A percentile compares a stretch with the other conserved stretches of the same genome.
Conservation (phyloP, 1,284 basidiomycete species). For the Farysia itapuensis region DNA sequence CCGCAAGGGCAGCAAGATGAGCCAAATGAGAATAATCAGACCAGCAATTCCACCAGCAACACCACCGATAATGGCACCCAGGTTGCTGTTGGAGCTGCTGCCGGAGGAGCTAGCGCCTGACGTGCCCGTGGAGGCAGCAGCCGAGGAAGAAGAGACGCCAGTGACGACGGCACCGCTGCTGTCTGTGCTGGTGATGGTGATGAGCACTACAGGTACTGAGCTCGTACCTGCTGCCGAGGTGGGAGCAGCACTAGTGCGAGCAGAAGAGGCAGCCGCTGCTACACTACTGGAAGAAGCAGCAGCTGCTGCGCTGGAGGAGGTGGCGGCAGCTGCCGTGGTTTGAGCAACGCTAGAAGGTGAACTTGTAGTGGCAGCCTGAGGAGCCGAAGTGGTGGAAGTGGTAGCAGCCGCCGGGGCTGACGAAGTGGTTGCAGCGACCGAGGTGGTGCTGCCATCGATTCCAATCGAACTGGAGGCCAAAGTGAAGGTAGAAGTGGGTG, state of each 20-base stretch:
- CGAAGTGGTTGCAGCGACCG: neutral
- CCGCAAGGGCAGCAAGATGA: slow-evolving; percentile 42
- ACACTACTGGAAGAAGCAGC: slow-evolving; percentile 4
- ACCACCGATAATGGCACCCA: slow-evolving; percentile 46
- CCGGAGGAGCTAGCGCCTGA: slow-evolving; percentile 1
- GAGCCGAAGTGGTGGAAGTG: neutral
- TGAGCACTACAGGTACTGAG: slow-evolving; percentile 21
- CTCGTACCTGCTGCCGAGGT: slow-evolving; percentile 3
- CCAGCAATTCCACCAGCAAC: slow-evolving; percentile 44
- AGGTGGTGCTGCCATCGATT: too few relatives aligned
- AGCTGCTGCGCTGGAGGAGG: slow-evolving; percentile 5
- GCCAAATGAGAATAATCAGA: slow-evolving; percentile 38
- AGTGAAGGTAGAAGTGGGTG: neutral
- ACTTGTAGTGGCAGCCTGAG: slow-evolving; percentile 11
- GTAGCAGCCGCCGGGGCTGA: neutral
- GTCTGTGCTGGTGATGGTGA: slow-evolving; percentile 22
- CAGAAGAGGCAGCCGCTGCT: slow-evolving; percentile 2
- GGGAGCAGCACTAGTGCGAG: slow-evolving; percentile 3
- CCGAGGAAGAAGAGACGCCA: slow-evolving; percentile 4
- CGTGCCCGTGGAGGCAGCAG: slow-evolving; percentile 7
- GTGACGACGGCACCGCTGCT: slow-evolving; percentile 18
- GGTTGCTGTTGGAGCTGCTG: slow-evolving; percentile 22
- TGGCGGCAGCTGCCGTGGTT: slow-evolving; percentile 4
- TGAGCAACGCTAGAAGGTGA: slow-evolving; percentile 3
- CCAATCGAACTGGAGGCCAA: neutral